Conservation (phyloP, 129 eudicot genomes). For the Flaveria sonorensis region DNA sequence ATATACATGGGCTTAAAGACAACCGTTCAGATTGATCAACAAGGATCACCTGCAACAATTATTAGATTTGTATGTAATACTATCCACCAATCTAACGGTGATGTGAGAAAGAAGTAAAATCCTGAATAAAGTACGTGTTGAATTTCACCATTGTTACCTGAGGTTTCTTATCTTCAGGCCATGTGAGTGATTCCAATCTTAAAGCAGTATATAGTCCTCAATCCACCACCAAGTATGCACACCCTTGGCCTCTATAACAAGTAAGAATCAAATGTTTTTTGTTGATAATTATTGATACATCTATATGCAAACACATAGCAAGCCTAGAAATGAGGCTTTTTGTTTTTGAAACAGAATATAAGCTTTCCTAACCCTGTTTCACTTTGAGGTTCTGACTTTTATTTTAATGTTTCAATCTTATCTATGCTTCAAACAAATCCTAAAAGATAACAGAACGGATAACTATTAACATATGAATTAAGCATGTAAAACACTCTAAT, state of each 20-base stretch:
- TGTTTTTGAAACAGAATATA: not conserved
- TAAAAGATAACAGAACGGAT: not conserved
- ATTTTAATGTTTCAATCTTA: not conserved
- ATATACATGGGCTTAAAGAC: constrained; percentile 95
- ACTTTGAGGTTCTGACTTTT: not conserved
- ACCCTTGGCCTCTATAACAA: constrained; percentile 83
- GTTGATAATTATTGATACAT: constrained; percentile 3
- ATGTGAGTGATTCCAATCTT: constrained; percentile 90
- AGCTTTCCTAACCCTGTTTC: not conserved
- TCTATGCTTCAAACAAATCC: not conserved
- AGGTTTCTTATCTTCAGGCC: constrained; percentile 98
- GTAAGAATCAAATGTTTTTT: not conserved
- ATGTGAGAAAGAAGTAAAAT: constrained; percentile 1
- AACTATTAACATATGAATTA: not conserved
- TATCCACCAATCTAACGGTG: constrained; percentile 12
- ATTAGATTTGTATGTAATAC: not conserved
- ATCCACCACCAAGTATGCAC: constrained; percentile 99
- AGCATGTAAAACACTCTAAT: not conserved
- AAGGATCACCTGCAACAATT: constrained; percentile 70
- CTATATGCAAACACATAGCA: not conserved
- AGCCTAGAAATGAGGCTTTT: not conserved
- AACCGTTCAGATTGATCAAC: constrained; percentile 90
- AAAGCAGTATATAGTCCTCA: constrained; percentile 97
- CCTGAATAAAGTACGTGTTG: not conserved
- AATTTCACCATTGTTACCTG: constrained; percentile 52